Evolutionary conservation across 495 filamentous ascomycete genomes (phyloP).

Genomic region (Parachaetomium inaequale): DNA sequence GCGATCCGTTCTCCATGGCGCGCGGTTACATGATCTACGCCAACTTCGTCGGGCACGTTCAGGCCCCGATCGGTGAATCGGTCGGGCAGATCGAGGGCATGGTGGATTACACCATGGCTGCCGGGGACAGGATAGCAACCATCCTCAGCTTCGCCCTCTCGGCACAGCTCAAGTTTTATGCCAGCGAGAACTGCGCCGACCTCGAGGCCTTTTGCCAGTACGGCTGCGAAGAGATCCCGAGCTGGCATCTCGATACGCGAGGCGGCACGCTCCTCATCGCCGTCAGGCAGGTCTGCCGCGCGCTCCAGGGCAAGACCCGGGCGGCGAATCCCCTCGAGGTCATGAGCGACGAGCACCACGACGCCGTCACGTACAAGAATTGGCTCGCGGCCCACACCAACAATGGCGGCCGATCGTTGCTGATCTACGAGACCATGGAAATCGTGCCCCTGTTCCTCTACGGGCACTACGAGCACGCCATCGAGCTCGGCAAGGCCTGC

Average conservation of each 20-base stretch:
- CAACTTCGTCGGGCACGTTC: conserved; percentile 70
- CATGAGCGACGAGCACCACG: conserved; percentile 70
- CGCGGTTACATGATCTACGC: conserved; percentile 68
- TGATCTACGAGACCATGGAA: conserved; percentile 69
- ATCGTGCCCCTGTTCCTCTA: conserved; percentile 72
- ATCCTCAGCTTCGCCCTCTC: conserved; percentile 71
- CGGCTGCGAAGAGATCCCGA: conserved; percentile 69
- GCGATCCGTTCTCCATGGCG: conserved; percentile 66
- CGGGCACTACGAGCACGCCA: conserved; percentile 67
- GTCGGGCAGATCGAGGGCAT: conserved; percentile 62
- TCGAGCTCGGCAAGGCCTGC: conserved; percentile 62
- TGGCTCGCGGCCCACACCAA: conserved; percentile 45
- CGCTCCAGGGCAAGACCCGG: conserved; percentile 82
- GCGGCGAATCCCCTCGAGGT: conserved; percentile 52
- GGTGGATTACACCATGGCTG: conserved; percentile 64
- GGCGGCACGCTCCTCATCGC: conserved; percentile 71
- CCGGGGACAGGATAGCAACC: conserved; percentile 71
- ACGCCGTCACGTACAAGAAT: conserved; percentile 58
- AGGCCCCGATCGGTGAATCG: conserved; percentile 57
- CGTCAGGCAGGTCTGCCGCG: conserved; percentile 68
- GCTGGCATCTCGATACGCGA: conserved; percentile 72
- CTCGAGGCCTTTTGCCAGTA: conserved; percentile 71
- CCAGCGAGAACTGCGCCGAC: conserved; percentile 71
- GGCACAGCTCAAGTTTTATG: conserved; percentile 65
- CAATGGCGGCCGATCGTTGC: conserved; percentile 51